Evolutionary conservation across 164 flowering plant genomes (phyloP), one percentile per base, ranked within the genome.

Genomic region (Berberis vulgaris): DNA sequence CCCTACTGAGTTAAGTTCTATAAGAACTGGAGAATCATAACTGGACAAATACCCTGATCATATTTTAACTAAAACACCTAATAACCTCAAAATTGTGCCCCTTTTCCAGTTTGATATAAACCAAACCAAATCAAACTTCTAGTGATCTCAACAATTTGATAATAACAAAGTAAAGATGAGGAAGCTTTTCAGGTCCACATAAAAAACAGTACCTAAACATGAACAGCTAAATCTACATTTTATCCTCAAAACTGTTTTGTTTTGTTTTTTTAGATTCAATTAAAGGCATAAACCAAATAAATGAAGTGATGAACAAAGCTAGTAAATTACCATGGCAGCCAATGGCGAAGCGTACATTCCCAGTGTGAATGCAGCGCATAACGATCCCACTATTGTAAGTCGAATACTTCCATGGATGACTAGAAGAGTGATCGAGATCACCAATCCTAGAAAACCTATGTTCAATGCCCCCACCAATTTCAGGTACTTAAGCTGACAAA

Each of bases 271-370:
- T 1, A 1, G 2, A 47, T 7, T 6, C 7, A 1, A 47, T 6
- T 47, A 6, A 47, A 47, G 50, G 50, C 50, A 47, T 11, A 47
- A 26, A 47, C 10, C 50, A 47, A 47, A 39, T 3, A 56, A 6
- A 4, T 26, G 2, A 26, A 39, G 11, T 4, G 40, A 12, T 13
- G 5, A 57, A 4, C 7, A 46, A n/a, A 26, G 38, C 4, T 5
- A 49, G 46, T 5, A 3, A 26, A 49, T 69, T 80, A 87, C 96
- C 85, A 89, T 83, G 71, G 66, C 77, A 4, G 79, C 50, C 6
- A 85, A 49, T 41, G 96, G 96, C 0, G 93, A 65, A 26, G 79
- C 92, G 69, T 85, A 89, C 93, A 89, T 87, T 64, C 77, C 86
- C 6, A 89, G 56, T 11, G 87, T 85, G 26, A 86, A 70, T 8